A percentile compares a stretch with the other conserved stretches of the same genome.
Evolutionary conservation across 148 eudicot species (phyloP).

Genomic region (Rheum nobile): DNA sequence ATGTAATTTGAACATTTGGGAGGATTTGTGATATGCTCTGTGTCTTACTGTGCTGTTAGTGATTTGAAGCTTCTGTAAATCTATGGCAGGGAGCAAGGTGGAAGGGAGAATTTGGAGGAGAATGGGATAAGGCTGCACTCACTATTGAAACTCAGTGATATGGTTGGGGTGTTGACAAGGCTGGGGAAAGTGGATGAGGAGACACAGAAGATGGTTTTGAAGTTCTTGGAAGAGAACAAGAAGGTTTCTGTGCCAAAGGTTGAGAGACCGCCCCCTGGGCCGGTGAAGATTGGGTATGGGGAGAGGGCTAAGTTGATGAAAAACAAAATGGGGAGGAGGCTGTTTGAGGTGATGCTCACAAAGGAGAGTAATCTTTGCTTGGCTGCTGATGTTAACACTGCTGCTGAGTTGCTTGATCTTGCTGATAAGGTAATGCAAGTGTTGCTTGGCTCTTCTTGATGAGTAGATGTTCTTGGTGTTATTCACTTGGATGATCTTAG

Average conservation of each 20-base stretch:
- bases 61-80: background rate
- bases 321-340: constrained; percentile 62
- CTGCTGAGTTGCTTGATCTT: constrained; percentile 72
- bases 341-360: constrained; percentile 76
- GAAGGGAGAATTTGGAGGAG: constrained; percentile 61
- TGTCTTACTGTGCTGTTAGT: background rate
- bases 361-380: constrained; percentile 80
- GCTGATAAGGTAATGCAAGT: constrained; percentile 57
- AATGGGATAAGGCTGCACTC: constrained; percentile 72
- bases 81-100: constrained; percentile 64
- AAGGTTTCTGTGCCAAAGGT: constrained; percentile 42
- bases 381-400: constrained; percentile 89
- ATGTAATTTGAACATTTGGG: background rate
- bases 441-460: background rate
- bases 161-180: constrained; percentile 70
- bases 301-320: constrained; percentile 62
- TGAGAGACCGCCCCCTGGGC: constrained; percentile 16
- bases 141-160: constrained; percentile 64
- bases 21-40: background rate
- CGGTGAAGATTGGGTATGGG: constrained; percentile 38
- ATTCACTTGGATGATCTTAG: background rate
- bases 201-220: constrained; percentile 60
- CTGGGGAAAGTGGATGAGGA: constrained; percentile 72
- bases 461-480: background rate
- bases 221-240: constrained; percentile 59